Evolutionary conservation across 1,284 basidiomycete species (phyloP).

Genomic region (Malassezia nana): DNA sequence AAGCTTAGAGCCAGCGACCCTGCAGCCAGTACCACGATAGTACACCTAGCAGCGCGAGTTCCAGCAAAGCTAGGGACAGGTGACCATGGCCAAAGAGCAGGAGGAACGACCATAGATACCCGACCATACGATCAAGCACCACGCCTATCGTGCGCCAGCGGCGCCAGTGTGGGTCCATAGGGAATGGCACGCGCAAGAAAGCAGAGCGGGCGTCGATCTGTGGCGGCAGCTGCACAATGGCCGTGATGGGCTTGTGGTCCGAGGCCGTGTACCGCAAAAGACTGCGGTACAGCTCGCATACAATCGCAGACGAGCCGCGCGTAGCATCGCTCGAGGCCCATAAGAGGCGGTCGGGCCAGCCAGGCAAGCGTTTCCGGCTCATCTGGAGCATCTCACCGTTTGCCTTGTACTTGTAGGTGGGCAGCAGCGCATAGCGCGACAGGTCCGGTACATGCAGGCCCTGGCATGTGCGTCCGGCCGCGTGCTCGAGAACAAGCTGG

Average conservation of each 20-base stretch:
- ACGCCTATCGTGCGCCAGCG: slow-evolving; percentile 60
- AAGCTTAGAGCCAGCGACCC: background rate
- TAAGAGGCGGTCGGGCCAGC: slow-evolving; percentile 90
- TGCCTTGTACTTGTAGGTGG: slow-evolving; percentile 46
- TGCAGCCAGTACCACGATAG: slow-evolving; percentile 32
- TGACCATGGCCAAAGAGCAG: slow-evolving; percentile 66
- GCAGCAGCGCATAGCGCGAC: slow-evolving; percentile 22
- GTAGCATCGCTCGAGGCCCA: slow-evolving; percentile 57
- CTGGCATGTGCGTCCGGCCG: slow-evolving; percentile 30
- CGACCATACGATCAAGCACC: slow-evolving; percentile 61
- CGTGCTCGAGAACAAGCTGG: slow-evolving; percentile 31
- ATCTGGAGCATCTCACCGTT: slow-evolving; percentile 57
- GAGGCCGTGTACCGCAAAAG: slow-evolving; percentile 41
- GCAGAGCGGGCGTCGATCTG: slow-evolving; percentile 46
- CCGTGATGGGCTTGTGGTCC: slow-evolving; percentile 48
- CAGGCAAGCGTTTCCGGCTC: slow-evolving; percentile 66
- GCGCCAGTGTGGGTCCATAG: slow-evolving; percentile 48
- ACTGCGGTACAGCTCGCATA: slow-evolving; percentile 44
- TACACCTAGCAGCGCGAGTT: slow-evolving; percentile 26
- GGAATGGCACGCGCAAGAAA: slow-evolving; percentile 23
- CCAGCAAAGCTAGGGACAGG: slow-evolving; percentile 28
- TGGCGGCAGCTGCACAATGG: slow-evolving; percentile 48
- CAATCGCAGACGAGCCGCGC: slow-evolving; percentile 50
- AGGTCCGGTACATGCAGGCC: slow-evolving; percentile 34
- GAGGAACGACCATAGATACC: slow-evolving; percentile 64